phyloP scores from a whole-genome alignment of 768 basidiomycete species.

The Holtermanniella nyarrowii region DNA sequence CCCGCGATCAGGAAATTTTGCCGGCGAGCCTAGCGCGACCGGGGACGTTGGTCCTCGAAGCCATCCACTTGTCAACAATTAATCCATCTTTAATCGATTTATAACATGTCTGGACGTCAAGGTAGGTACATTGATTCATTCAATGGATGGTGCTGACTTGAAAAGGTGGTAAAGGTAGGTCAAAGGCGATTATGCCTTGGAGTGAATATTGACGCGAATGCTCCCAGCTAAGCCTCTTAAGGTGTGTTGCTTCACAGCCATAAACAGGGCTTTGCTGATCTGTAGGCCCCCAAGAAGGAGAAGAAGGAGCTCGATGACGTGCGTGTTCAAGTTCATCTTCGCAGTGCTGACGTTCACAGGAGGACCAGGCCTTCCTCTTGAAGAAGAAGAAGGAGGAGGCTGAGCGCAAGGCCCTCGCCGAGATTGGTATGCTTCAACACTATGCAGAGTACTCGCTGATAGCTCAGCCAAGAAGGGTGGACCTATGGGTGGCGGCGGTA shows the following conservation, averaged over 20 bases:
- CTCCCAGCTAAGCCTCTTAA: background rate
- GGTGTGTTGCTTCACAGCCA: background rate
- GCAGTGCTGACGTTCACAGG: background rate
- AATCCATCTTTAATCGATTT: background rate
- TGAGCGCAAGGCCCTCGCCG: background rate
- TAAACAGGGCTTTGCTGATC: too few species aligned
- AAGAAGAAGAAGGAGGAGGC: background rate
- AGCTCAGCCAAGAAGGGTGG: background rate
- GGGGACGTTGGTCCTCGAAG: background rate
- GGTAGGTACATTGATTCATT: too few species aligned
- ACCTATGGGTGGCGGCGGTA: background rate
- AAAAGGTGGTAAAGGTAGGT: background rate
- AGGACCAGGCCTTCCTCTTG: background rate
- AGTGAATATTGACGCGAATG: background rate
- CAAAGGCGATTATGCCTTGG: background rate
- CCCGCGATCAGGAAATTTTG: background rate
- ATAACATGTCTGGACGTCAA: background rate
- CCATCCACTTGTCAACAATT: background rate
- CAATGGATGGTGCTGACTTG: too few species aligned
- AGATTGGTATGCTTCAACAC: background rate
- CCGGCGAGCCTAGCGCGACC: background rate
- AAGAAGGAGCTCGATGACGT: background rate
- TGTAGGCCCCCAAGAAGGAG: background rate
- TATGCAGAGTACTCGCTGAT: background rate
- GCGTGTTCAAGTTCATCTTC: background rate